Percentiles rank a stretch among this genome's conserved stretches.
These are phyloP conservation scores for Lentinula sp. DNA, from an alignment of 768 basidiomycete genomes.

Conservation along the genomic window DNA sequence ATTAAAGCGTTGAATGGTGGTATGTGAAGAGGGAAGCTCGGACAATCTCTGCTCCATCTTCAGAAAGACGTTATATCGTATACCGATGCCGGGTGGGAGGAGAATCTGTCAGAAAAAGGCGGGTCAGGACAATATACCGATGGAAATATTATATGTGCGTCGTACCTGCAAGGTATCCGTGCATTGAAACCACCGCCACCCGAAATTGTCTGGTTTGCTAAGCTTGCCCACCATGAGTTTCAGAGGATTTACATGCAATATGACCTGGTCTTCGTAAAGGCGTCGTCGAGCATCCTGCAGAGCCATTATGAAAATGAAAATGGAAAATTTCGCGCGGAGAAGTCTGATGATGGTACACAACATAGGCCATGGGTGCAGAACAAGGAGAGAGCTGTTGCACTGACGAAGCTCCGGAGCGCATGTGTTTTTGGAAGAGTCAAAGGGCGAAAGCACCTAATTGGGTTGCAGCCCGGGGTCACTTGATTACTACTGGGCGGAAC, in stretches of 20 bases:
- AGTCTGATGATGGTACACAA: neutral
- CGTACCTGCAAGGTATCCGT: neutral
- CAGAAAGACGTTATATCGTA: neutral
- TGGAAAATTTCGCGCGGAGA: neutral
- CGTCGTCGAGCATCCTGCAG: conserved; percentile 1
- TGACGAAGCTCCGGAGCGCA: neutral
- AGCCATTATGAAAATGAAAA: neutral
- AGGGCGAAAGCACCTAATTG: neutral
- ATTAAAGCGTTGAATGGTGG: neutral
- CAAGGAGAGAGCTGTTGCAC: neutral
- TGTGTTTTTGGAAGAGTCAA: neutral
- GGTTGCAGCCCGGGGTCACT: neutral
- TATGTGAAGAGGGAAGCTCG: neutral
- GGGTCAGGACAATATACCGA: neutral
- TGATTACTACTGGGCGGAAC: neutral
- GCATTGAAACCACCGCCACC: conserved; percentile 4
- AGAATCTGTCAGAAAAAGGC: neutral
- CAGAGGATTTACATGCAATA: neutral
- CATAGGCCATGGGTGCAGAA: neutral
- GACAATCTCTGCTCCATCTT: neutral
- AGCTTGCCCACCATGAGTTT: neutral
- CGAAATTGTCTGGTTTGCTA: neutral
- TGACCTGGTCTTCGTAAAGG: conserved; percentile 1
- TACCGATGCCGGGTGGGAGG: conserved; percentile 1
- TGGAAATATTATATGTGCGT: neutral